A percentile compares a stretch with the other conserved stretches of the same genome.
Conservation (phyloP, 768 basidiomycete species). For the Podaxis pistillaris region DNA sequence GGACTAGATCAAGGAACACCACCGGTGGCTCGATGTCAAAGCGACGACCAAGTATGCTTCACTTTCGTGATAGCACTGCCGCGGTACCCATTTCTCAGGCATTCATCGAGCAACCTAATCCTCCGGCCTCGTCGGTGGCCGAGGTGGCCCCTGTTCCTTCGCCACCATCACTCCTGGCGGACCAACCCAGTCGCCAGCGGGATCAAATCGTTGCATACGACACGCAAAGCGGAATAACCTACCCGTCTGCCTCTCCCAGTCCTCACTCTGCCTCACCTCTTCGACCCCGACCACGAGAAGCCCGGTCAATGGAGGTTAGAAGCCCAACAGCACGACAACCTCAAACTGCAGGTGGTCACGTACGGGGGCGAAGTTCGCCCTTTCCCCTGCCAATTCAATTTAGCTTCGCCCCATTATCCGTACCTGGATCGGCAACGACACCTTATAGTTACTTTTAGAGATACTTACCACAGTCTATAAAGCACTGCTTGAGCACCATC, state of each 20-base stretch:
- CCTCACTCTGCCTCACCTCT: background rate
- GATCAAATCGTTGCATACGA: background rate
- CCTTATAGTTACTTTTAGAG: conserved; percentile 10
- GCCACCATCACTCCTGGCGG: background rate
- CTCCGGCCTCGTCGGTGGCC: background rate
- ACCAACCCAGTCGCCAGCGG: background rate
- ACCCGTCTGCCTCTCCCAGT: background rate
- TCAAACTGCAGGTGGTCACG: background rate
- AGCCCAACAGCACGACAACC: background rate
- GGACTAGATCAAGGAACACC: too few relatives aligned
- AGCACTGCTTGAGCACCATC: too few relatives aligned
- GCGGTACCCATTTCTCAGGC: background rate
- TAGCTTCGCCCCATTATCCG: conserved; percentile 5
- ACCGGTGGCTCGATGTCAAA: background rate
- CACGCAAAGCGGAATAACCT: background rate
- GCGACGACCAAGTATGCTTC: background rate
- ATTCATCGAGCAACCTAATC: background rate
- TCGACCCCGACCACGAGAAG: background rate
- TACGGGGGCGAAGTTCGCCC: conserved; percentile 4
- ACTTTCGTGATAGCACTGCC: background rate
- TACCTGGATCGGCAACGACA: conserved; percentile 7
- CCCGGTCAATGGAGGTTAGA: background rate
- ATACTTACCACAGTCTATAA: background rate
- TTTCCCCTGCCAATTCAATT: conserved; percentile 8
- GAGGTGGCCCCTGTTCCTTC: background rate